Evolutionary conservation across 2,329 filamentous ascomycete species (phyloP), one percentile per base, ranked within the genome.

Genomic region (Beauveria rudraprayagi): DNA sequence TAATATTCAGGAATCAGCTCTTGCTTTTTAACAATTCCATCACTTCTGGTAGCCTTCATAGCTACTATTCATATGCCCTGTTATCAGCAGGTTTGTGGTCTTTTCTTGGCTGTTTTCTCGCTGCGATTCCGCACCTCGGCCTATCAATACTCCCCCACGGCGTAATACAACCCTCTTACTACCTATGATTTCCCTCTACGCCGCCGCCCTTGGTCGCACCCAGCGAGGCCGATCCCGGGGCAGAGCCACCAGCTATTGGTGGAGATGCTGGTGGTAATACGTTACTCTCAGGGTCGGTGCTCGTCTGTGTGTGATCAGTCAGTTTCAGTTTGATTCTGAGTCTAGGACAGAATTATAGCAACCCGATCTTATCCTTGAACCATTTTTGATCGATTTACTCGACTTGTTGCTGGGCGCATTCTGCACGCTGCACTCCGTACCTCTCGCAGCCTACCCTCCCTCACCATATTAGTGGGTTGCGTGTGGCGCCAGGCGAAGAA

Each of bases 191-290:
- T 14, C 47, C 47, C 47, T 16, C 26, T 9, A 24, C 44, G 17
- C 19, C n/a, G 30, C 30, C 30, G 22, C 22, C 22, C 30, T 46
- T 46, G 43, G 43, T 46, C 50, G 22, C 28, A 55, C 34, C 40
- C 16, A 19, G 24, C 6, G 14, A 60, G 57, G 57, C 57, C 57
- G 57, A 60, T 60, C 57, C 57, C 57, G 57, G 57, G 57, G 57
- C 24, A 47, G 47, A 3, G 43, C 43, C 43, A 17, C 19, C 4
- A 43, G 17, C 9, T 22, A n/a, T 24, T 6, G 51, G 17, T 11
- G 40, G 40, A 34, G 14, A 34, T 14, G 30, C 30, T 11, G 26
- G 30, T 40, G 30, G 55, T 57, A 57, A 50, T 48, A 57, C 55
- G 44, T 57, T 57, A 41, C 55, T 34, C 30, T 14, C 30, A 19